Percentiles rank a stretch among this genome's conserved stretches.
These are phyloP conservation scores for Lactarius tabidus DNA, from an alignment of 768 basidiomycete species.

Conservation along the genomic window DNA sequence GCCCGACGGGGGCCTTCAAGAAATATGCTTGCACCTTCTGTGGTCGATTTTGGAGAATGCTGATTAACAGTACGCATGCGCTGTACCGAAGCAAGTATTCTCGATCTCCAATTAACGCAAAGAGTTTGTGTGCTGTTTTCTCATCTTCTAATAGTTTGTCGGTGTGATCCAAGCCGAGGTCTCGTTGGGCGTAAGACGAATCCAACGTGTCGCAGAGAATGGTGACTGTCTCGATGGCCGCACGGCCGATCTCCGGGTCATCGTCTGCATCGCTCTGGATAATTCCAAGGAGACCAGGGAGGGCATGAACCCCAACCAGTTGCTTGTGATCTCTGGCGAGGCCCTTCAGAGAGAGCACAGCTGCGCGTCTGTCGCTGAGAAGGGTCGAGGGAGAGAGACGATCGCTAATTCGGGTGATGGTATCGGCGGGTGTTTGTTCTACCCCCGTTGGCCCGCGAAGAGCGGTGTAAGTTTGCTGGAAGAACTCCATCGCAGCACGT, in stretches of 20 bases:
- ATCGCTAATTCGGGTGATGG: constrained; percentile 84
- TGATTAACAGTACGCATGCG: constrained; percentile 75
- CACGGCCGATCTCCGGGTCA: constrained; percentile 90
- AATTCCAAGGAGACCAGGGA: constrained; percentile 74
- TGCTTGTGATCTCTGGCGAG: constrained; percentile 86
- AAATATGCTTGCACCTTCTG: constrained; percentile 87
- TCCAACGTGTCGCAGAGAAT: constrained; percentile 81
- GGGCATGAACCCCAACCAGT: constrained; percentile 77
- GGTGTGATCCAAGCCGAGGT: constrained; percentile 80
- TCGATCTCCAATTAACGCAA: constrained; percentile 69
- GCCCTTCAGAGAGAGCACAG: constrained; percentile 91
- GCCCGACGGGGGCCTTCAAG: constrained; percentile 75
- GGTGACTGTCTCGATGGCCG: constrained; percentile 84
- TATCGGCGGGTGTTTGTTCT: constrained; percentile 80
- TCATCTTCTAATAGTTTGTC: constrained; percentile 74
- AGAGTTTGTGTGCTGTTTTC: constrained; percentile 66
- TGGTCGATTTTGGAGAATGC: constrained; percentile 77
- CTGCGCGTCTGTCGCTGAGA: constrained; percentile 87
- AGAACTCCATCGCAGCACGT: constrained; percentile 61
- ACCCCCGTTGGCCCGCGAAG: constrained; percentile 79
- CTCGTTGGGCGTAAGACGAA: constrained; percentile 42
- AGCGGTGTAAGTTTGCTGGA: constrained; percentile 81
- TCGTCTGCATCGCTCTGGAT: constrained; percentile 85
- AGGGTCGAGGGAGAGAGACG: constrained; percentile 85
- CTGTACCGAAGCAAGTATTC: constrained; percentile 83